Conservation (phyloP, 805 yeast genomes). For the Kodamaea neixiangensis region DNA sequence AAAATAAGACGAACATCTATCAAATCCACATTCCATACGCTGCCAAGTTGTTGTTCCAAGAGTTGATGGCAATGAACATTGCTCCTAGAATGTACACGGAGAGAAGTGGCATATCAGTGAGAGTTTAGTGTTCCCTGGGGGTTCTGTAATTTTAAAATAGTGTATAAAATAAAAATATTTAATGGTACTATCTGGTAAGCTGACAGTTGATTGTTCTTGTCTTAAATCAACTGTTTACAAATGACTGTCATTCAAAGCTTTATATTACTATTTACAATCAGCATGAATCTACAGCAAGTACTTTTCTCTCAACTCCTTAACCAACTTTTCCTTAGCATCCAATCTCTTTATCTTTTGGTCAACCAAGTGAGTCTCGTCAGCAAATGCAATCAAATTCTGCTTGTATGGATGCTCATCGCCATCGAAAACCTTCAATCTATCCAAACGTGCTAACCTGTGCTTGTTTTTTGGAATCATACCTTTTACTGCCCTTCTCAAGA, state of each 20-base stretch:
- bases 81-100: constrained; percentile 97
- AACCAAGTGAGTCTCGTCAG: constrained; percentile 67
- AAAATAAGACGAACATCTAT: constrained; percentile 96
- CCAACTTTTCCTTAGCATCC: constrained; percentile 32
- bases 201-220: not conserved
- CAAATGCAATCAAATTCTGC: constrained; percentile 80
- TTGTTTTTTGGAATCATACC: constrained; percentile 96
- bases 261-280: constrained; percentile 9
- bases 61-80: constrained; percentile 98
- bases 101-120: constrained; percentile 33
- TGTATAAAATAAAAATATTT: constrained; percentile 10
- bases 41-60: constrained; percentile 96
- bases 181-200: not conserved
- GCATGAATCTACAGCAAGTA: constrained; percentile 26
- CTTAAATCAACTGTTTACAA: too few relatives aligned
- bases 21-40: constrained; percentile 99
- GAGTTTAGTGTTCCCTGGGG: constrained; percentile 19
- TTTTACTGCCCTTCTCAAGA: constrained; percentile 82
- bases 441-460: constrained; percentile 74
- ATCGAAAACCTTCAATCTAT: constrained; percentile 82
- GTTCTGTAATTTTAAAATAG: constrained; percentile 8
- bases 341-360: constrained; percentile 43
- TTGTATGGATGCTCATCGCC: constrained; percentile 87
- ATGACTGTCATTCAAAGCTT: too few relatives aligned
- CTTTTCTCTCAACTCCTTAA: constrained; percentile 36